phyloP scores from a whole-genome alignment of 2,329 filamentous ascomycete species.

The Mycocentrospora acerina region DNA sequence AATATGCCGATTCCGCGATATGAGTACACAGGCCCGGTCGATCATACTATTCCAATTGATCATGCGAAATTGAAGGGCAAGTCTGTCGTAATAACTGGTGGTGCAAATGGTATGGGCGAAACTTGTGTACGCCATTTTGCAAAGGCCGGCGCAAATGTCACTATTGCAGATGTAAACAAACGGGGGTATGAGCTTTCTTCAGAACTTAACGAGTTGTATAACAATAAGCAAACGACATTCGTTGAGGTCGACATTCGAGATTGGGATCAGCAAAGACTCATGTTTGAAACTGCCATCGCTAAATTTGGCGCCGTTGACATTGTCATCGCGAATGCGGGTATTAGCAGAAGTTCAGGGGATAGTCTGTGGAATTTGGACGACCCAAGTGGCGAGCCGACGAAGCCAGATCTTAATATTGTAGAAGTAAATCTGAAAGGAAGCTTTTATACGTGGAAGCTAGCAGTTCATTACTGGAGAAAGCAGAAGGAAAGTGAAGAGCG shows the following conservation, averaged over 20 bases:
- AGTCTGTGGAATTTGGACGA: slow-evolving; percentile 53
- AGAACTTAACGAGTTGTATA: slow-evolving; percentile 28
- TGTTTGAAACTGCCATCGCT: slow-evolving; percentile 14
- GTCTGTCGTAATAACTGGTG: slow-evolving; percentile 53
- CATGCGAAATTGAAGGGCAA: slow-evolving; percentile 45
- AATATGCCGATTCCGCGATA: slow-evolving; percentile 25
- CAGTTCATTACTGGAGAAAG: slow-evolving; percentile 18
- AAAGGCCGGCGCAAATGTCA: slow-evolving; percentile 35
- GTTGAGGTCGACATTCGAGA: slow-evolving; percentile 18
- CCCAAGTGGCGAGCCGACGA: slow-evolving; percentile 13
- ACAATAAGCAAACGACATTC: slow-evolving; percentile 20
- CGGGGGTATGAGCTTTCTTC: slow-evolving; percentile 26
- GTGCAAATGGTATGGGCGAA: slow-evolving; percentile 44
- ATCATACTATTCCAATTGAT: slow-evolving; percentile 41
- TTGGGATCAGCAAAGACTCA: slow-evolving; percentile 18
- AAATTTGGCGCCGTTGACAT: slow-evolving; percentile 38
- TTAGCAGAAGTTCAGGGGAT: slow-evolving; percentile 34
- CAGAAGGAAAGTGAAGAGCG: slow-evolving; percentile 16
- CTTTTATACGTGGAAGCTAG: slow-evolving; percentile 22
- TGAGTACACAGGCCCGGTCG: slow-evolving; percentile 38
- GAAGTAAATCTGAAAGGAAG: slow-evolving; percentile 17
- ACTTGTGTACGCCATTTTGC: slow-evolving; percentile 35
- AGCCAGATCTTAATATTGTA: slow-evolving; percentile 17
- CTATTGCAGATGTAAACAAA: slow-evolving; percentile 36
- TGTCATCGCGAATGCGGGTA: slow-evolving; percentile 23